Evolutionary conservation across 148 eudicot genomes (phyloP), one percentile per base, ranked within the genome.

Genomic region (Gaultheria prostrata): DNA sequence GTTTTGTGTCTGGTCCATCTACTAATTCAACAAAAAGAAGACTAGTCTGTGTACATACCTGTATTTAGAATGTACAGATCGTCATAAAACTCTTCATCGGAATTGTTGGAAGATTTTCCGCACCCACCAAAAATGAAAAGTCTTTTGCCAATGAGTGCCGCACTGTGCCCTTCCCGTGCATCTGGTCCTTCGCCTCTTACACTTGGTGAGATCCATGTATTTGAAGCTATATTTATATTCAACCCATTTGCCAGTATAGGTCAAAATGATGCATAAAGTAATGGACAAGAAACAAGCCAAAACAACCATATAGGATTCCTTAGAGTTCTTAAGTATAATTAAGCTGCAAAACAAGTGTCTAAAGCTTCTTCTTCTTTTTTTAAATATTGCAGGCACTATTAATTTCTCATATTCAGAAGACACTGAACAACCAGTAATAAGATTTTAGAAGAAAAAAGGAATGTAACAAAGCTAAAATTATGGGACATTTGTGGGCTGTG

Each of bases 121-220:
- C 97, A 93, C 82, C 99, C 99, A 83, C 98, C 99, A 89, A 97
- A 97, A 56, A 97, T 89, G 89, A 93, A 97, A 79, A 97, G 91
- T 70, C 88, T 86, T 85, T 89, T 92, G 45, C 99, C 99, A 79
- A 94, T 86, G 82, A 94, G 90, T 21, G 98, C 92, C 20, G 99
- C 99, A 89, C 94, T 91, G 87, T 97, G 99, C 43, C 99, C 99
- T 89, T 97, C 98, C 80, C 99, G 92, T 76, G 98, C 89, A 80
- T 87, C 92, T 56, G 99, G 99, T 54, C 85, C 91, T 80, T 94
- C 89, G 18, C 99, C 99, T 88, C 93, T 86, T 11, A 93, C 89
- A 80, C 59, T 87, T 32, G 98, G 99, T 83, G 92, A 86, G 50
- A 91, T 86, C 99, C 99, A 97, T 59, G 96, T 90, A 83, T 93